Conservation (phyloP, 495 filamentous ascomycete species). For the Aspergillus nidulans region DNA sequence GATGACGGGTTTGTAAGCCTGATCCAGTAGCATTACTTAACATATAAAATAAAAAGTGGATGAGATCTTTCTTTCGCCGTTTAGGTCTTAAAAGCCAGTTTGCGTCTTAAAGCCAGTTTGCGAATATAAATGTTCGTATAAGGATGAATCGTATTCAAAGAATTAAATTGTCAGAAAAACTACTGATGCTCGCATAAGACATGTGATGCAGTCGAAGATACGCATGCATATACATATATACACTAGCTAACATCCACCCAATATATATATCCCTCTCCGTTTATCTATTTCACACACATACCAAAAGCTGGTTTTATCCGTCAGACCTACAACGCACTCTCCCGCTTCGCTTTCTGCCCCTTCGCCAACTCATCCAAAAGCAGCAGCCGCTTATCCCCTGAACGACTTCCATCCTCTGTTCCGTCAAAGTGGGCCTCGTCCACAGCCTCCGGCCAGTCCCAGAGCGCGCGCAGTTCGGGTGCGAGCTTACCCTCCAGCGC, state of each 20-base stretch:
- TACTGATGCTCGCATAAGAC: slow-evolving; percentile 46
- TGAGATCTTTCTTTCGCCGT: background rate
- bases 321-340: slow-evolving; percentile 22
- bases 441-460: slow-evolving; percentile 57
- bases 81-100: no score
- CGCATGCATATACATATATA: background rate
- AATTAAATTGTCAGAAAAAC: no score
- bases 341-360: slow-evolving; percentile 24
- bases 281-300: background rate
- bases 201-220: slow-evolving; percentile 27
- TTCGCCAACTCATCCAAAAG: slow-evolving; percentile 41
- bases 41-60: slow-evolving; percentile 8
- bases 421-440: slow-evolving; percentile 33
- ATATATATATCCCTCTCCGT: background rate
- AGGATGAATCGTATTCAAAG: no score
- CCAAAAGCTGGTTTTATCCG: background rate
- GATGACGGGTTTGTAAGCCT: slow-evolving; percentile 2
- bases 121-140: no score
- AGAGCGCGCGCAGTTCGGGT: slow-evolving; percentile 56
- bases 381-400: slow-evolving; percentile 24
- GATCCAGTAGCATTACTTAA: slow-evolving; percentile 7
- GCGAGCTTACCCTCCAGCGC: slow-evolving; percentile 55
- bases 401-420: slow-evolving; percentile 54
- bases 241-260: no score
- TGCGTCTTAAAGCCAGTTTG: no score